Evolutionary conservation across 75 land plant genomes (phyloP), one percentile per base, ranked within the genome.

Genomic region (Cryptomeria japonica): DNA sequence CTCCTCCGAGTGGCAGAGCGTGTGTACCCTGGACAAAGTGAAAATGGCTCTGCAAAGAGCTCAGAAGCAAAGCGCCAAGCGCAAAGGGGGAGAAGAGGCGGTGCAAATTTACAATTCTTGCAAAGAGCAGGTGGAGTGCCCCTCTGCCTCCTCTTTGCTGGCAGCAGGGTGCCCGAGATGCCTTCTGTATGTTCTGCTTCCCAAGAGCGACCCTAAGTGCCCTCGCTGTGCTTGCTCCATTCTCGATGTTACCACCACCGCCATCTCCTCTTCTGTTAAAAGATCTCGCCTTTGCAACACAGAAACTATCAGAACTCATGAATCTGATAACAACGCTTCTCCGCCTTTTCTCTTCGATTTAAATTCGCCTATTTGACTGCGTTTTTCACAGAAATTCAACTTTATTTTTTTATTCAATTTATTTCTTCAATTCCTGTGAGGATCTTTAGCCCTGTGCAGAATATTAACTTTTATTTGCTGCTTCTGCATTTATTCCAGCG

Each of bases 11-110:
- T 73, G 77, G 77, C 93, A 91, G 39, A 92, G 95, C 82, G 93
- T 94, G 5, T 94, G 95, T 86, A 94, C 95, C 10, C 84, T 94
- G 15, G 95, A 94, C 61, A 94, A 94, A 49, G 93, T 94, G 36
- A 94, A 92, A 80, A 87, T 68, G 1, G 96, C 94, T 5, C 90
- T 94, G 28, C 93, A 92, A 22, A 89, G 93, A 42, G 92, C 88
- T 4, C 84, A 84, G 42, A 87, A 84, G 58, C 85, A 80, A 37
- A 22, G 86, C 77, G 1, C 34, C 19, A 86, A 83, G 49, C 87
- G 86, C 77, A 73, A 73, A 64, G n/a, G 28, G 5, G 61, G 22
- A 58, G 61, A 58, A 19, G 22, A 18, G 70, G 25, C 8, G 80
- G 61, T 83, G 22, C 75, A 87, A 2, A 76, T 75, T 6, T 32